Base-by-base conservation (phyloP, 1,284 basidiomycete species). In the Trametes versicolor region DNA sequence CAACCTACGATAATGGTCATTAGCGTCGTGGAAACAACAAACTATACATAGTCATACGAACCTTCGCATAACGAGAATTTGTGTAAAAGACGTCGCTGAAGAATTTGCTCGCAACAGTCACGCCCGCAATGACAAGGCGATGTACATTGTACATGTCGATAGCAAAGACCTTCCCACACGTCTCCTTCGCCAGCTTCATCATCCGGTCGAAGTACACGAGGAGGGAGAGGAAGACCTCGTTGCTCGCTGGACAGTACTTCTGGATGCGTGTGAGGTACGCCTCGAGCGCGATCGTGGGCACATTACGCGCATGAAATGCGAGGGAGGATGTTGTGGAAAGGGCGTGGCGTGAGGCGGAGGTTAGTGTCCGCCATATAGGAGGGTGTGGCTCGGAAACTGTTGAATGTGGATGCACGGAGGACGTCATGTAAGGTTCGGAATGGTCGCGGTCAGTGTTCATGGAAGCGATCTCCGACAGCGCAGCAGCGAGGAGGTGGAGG, bases 31-130 rank as follows among this genome's bases (percentile, higher is more conserved):
- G 49, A 45, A 45, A 19, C 2, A 29, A 25, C 15, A 47, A 23
- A 15, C 57, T 37, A 57, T 12, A 25, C 17, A 66, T 27, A 29
- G 48, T 15, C 7, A 15, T 60, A 82, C 89, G 59, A 67, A 97
- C 96, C 88, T 99, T 99, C 63, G 97, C 97, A 77, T 99, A 99
- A 41, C 97, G 86, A 34, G 97, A 98, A 75, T 99, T 99, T n/a
- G 97, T 99, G 80, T 99, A 99, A 75, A 99, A 99, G 12, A 99
- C 96, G 77, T 99, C 97, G 65, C 93, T 96, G 78, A 99, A 99
- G 78, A 99, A 99, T 79, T 99, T 99, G 83, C 94, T 96, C 21
- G 97, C 97, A 10, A 99, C 97, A 2, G 97, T 99, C 29, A 99
- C 93, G 4, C 97, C 97, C 1, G 97, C 97, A 70, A 99, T 99